Conservation (phyloP, 257 asterid genomes). For the Echium plantagineum region DNA sequence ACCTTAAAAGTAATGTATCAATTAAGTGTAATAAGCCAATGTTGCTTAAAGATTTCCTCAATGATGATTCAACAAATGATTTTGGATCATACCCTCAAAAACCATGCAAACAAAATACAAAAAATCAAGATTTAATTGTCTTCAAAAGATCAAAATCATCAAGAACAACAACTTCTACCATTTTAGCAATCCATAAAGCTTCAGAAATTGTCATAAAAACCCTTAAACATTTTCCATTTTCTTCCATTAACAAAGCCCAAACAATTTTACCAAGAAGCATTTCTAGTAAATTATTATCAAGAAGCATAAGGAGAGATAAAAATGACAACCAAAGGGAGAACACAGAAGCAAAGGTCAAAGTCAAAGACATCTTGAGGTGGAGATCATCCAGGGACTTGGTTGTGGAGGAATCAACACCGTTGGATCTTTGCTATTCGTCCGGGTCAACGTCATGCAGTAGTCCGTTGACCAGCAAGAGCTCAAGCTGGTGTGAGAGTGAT, state of each 20-base stretch:
- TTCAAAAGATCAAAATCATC: constrained; percentile 25
- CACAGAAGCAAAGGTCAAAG: constrained; percentile 26
- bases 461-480: constrained; percentile 26
- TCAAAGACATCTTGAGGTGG: constrained; percentile 77
- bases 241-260: constrained; percentile 25
- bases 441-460: neutral
- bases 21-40: constrained; percentile 33
- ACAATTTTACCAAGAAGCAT: constrained; percentile 22
- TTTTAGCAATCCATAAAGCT: constrained; percentile 46
- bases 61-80: constrained; percentile 31
- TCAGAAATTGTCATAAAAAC: constrained; percentile 25
- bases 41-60: constrained; percentile 61
- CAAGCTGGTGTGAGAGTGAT: constrained; percentile 64
- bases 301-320: neutral
- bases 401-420: constrained; percentile 17
- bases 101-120: neutral
- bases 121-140: neutral
- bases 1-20: constrained; percentile 9
- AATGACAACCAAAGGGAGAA: neutral
- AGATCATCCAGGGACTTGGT: constrained; percentile 56
- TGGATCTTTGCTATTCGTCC: neutral
- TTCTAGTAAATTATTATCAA: constrained; percentile 5
- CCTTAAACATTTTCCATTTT: constrained; percentile 41
- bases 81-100: constrained; percentile 8
- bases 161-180: constrained; percentile 40